These are phyloP conservation scores for Taphrina deformans DNA, from an alignment of 1,139 yeast species.

Conservation along the genomic window DNA sequence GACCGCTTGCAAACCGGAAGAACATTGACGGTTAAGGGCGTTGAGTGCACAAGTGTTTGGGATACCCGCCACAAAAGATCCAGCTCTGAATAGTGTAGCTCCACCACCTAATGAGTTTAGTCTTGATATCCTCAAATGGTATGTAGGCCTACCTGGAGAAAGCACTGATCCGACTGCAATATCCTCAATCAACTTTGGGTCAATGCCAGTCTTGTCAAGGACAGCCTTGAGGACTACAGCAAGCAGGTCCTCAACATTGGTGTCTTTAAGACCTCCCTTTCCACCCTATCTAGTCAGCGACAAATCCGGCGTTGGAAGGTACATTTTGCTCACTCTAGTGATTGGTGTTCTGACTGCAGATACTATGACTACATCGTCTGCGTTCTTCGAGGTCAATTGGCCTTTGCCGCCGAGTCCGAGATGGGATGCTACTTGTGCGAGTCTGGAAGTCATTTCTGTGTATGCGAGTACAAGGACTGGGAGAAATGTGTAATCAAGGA, in stretches of 20 bases:
- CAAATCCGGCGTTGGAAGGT: too few species aligned
- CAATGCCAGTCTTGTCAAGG: conserved; percentile 51
- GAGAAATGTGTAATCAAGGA: too few species aligned
- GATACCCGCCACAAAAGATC: conserved; percentile 69
- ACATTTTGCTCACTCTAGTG: conserved; percentile 46
- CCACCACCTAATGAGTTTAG: conserved; percentile 43
- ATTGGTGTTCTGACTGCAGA: conserved; percentile 88
- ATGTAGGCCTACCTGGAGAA: conserved; percentile 49
- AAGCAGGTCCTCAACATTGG: conserved; percentile 71
- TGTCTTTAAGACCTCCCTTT: conserved; percentile 75
- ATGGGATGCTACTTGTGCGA: conserved; percentile 26
- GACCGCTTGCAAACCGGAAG: conserved; percentile 88
- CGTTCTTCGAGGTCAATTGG: conserved; percentile 41
- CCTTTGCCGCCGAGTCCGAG: conserved; percentile 32
- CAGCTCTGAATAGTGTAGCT: conserved; percentile 61
- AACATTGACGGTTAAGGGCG: conserved; percentile 90
- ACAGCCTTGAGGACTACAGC: conserved; percentile 64
- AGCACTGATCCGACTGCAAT: conserved; percentile 81
- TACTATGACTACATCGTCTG: conserved; percentile 83
- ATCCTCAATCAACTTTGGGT: conserved; percentile 70
- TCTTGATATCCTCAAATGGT: background rate
- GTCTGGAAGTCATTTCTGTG: conserved; percentile 20
- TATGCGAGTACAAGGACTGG: too few species aligned
- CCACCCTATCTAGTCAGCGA: conserved; percentile 58
- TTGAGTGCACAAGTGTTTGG: conserved; percentile 73